These are phyloP conservation scores for Phaeotremella skinneri DNA, from an alignment of 768 basidiomycete species.

Conservation along the genomic window DNA sequence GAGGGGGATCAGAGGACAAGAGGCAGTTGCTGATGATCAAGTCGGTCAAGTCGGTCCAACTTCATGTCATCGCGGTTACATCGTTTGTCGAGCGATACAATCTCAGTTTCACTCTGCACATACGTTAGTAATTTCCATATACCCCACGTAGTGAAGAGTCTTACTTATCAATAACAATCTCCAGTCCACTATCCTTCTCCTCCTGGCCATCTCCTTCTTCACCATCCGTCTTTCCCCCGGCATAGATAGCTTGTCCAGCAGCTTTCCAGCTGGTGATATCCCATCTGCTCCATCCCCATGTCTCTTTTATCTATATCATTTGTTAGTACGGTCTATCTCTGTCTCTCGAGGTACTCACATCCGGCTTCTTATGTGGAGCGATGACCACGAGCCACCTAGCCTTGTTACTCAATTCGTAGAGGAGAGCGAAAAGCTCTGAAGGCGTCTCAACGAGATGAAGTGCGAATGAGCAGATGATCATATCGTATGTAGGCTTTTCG, in stretches of 20 bases:
- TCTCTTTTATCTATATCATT: conserved; percentile 44
- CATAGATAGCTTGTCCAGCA: conserved; percentile 32
- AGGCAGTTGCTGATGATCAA: too few species aligned
- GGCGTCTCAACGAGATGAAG: conserved; percentile 65
- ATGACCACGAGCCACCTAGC: conserved; percentile 66
- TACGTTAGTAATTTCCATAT: neutral
- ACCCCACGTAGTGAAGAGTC: conserved; percentile 7
- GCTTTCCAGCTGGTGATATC: conserved; percentile 44
- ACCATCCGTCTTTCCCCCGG: neutral
- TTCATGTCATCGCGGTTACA: too few species aligned
- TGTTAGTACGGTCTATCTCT: too few species aligned
- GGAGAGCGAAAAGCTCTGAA: conserved; percentile 64
- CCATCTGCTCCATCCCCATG: conserved; percentile 48
- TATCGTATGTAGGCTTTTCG: conserved; percentile 55
- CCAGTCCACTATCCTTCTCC: conserved; percentile 22
- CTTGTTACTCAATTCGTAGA: conserved; percentile 65
- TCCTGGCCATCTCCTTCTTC: conserved; percentile 3
- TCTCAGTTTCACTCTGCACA: conserved; percentile 30
- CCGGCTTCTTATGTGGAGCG: conserved; percentile 74
- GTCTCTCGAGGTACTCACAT: too few species aligned
- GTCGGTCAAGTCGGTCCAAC: too few species aligned
- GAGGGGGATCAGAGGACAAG: too few species aligned
- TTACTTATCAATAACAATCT: conserved; percentile 43
- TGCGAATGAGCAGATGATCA: conserved; percentile 72
- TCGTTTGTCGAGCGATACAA: conserved; percentile 19